Base-by-base conservation (phyloP, 1,139 yeast species). In the Taiozyma sp. region DNA sequence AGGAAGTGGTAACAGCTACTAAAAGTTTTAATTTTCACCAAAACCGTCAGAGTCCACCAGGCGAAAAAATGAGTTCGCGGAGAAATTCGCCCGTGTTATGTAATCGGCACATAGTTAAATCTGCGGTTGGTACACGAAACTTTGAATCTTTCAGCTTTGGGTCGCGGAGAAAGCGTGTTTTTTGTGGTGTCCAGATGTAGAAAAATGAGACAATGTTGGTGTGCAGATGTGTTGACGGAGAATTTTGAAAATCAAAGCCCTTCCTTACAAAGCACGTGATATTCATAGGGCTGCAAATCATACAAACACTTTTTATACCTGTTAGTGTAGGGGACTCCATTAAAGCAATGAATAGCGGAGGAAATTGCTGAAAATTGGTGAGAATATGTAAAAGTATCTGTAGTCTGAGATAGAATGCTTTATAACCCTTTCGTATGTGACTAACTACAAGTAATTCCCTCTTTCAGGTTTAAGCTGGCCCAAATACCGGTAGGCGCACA, bases 21-120 rank as follows among this genome's bases (percentile, higher is more conserved):
- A 19, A 38, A 38, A 38, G 41, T 38, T 51, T 51, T 48, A 45
- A 51, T 48, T 51, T 51, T 51, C 51, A 48, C 39, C 47, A 32
- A 19, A 38, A 10, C 24, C 24, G 41, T 16, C 14, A 14, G 24
- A 38, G 41, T 38, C 41, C 14, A 19, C 14, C 24, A 38, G 24
- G 7, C 10, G 14, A 38, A 16, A 38, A 16, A 38, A 19, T 19
- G 24, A 12, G 19, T 38, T 38, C 41, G 41, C 41, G 41, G 24
- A 38, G 24, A 19, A 4, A 38, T 16, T 12, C 12, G 24, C 24
- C 24, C 9, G 14, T 38, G 41, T 38, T 38, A 38, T n/a, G 14
- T 38, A 38, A 38, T 38, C 41, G 14, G 2, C 23, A 38, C 41
- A 38, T 38, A 38, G 24, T 38, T 38, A 38, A 38, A 5, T 38